Evolutionary conservation across 2,329 filamentous ascomycete genomes (phyloP).

Genomic region (Ophiostoma quercus): DNA sequence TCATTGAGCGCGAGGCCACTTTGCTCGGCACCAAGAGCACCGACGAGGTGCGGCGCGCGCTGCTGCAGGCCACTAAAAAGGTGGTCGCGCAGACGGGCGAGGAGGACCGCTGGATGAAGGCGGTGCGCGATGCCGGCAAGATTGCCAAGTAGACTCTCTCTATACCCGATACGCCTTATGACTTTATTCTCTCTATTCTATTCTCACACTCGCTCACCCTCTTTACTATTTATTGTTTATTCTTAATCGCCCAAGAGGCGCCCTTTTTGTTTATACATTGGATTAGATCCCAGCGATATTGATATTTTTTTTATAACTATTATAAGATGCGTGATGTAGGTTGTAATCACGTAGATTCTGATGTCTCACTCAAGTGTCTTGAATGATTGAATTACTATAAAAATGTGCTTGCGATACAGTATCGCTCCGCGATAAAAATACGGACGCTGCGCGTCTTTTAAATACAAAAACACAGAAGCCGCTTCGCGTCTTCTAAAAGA

Average conservation of each 20-base stretch:
- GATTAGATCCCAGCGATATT: too few relatives aligned
- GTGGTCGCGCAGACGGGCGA: conserved; percentile 41
- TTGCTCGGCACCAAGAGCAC: conserved; percentile 45
- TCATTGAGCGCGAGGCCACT: conserved; percentile 51
- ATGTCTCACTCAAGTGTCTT: too few relatives aligned
- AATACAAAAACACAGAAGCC: too few relatives aligned
- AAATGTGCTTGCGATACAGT: too few relatives aligned
- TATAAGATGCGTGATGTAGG: too few relatives aligned
- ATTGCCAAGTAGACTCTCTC: conserved; percentile 13
- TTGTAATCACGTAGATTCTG: too few relatives aligned
- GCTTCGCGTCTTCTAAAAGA: too few relatives aligned
- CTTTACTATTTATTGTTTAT: conserved; percentile 1
- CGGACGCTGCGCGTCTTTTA: too few relatives aligned
- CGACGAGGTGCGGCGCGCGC: conserved; percentile 41
- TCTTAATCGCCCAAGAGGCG: neutral
- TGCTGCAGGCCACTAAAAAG: conserved; percentile 30
- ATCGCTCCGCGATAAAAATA: too few relatives aligned
- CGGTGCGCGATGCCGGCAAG: conserved; percentile 40
- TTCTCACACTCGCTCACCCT: neutral
- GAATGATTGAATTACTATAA: too few relatives aligned
- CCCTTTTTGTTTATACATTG: neutral
- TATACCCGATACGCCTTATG: conserved; percentile 16
- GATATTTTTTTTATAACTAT: too few relatives aligned
- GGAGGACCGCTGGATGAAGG: conserved; percentile 45
- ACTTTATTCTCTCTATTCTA: neutral